Evolutionary conservation across 1,284 basidiomycete species (phyloP), one percentile per base, ranked within the genome.

Genomic region (Cutaneotrichosporon cavernicola): DNA sequence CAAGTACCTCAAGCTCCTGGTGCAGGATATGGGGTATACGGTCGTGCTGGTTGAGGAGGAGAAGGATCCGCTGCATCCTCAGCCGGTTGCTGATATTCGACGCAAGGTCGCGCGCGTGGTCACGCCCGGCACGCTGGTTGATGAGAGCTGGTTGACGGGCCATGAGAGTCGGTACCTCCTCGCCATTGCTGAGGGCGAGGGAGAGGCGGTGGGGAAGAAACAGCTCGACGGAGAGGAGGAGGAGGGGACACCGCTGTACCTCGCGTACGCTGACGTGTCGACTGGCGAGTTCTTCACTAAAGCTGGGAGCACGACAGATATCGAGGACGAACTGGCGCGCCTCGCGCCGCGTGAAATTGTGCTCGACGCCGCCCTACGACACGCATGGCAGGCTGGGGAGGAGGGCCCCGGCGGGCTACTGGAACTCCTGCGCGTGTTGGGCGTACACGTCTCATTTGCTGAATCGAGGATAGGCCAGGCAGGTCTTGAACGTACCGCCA

Each of bases 181-280:
- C 30, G 86, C 92, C 9, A 82, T 95, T 51, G 81, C 83, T n/a
- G 43, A 79, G 5, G 64, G 57, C 0, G 61, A 56, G 3, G 14
- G 22, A 8, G 59, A 47, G 46, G 31, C 2, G 22, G 46, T 47
- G 16, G 55, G 47, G 21, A 58, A 58, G n/a, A 55, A 31, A 1
- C 68, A 9, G 46, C 2, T 8, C 34, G 34, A 13, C 8, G 34
- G 34, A 8, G 34, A 36, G 34, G 34, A 5, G 8, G 34, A 5
- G 34, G 34, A 13, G 34, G 11, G 34, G 34, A 36, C 34, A 13
- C 52, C 63, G 2, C 11, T 68, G 0, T 61, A 62, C 38, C 81
- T 97, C 36, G 92, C 93, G 2, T 97, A 93, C 88, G 92, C 92
- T 32, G 95, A 97, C 75, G 86, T 95, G n/a, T 94, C 93, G 5